These are phyloP conservation scores for Microdochium trichocladiopsis DNA, from an alignment of 2,329 filamentous ascomycete genomes.

Conservation along the genomic window DNA sequence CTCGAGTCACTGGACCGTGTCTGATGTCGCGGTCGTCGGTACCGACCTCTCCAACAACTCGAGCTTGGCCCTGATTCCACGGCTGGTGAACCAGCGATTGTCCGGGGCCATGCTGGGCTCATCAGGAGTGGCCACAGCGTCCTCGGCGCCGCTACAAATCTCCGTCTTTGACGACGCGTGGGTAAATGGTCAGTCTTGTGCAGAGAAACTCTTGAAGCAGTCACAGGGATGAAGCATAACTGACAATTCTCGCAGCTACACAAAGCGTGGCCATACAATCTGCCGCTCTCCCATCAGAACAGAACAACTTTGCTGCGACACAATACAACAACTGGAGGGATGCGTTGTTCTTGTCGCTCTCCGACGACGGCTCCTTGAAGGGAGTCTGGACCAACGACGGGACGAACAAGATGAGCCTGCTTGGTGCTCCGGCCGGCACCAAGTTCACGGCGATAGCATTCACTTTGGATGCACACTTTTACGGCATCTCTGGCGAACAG, in stretches of 20 bases:
- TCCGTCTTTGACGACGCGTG: background rate
- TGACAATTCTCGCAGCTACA: background rate
- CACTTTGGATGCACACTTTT: slow-evolving; percentile 15
- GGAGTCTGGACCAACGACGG: background rate
- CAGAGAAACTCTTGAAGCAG: background rate
- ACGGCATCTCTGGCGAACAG: slow-evolving; percentile 14
- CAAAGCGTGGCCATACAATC: background rate
- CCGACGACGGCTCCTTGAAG: background rate
- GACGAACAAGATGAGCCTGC: background rate
- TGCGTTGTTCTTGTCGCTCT: background rate
- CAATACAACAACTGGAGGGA: background rate
- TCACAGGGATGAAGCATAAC: background rate
- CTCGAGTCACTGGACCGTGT: slow-evolving; percentile 9
- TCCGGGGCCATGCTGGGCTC: background rate
- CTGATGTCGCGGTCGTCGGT: slow-evolving; percentile 9
- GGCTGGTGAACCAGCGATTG: slow-evolving; percentile 1
- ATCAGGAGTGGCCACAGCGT: background rate
- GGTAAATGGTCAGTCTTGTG: background rate
- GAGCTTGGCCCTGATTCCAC: slow-evolving; percentile 13
- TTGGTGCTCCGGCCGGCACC: background rate
- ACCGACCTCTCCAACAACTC: slow-evolving; percentile 10
- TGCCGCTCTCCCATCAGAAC: background rate
- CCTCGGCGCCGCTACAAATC: background rate
- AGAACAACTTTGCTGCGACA: background rate
- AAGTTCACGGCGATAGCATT: slow-evolving; percentile 17